Conservation (phyloP, 1,284 basidiomycete species). For the Rhodotorula sp. region DNA sequence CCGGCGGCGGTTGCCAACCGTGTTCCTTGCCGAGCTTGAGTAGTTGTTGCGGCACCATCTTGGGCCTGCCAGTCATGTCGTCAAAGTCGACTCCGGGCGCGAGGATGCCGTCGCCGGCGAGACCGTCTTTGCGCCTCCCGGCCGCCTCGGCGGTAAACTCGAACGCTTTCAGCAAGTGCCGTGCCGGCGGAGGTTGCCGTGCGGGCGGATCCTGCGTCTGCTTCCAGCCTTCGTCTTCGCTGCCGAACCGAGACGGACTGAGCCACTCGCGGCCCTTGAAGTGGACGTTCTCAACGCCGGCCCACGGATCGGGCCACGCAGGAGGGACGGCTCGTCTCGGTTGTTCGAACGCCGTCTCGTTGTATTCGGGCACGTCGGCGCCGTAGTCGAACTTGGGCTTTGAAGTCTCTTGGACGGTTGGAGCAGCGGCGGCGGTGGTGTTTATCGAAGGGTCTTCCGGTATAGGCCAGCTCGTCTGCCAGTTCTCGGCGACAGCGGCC, state of each 20-base stretch:
- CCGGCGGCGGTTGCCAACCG: conserved; percentile 14
- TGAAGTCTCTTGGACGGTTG: no score
- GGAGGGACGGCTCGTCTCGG: conserved; percentile 26
- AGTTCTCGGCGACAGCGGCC: no score
- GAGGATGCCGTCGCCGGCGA: not conserved
- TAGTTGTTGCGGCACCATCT: conserved; percentile 4
- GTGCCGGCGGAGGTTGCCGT: conserved; percentile 15
- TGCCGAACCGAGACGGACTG: conserved; percentile 16
- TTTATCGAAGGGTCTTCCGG: no score
- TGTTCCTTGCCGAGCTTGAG: conserved; percentile 15
- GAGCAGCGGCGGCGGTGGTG: no score
- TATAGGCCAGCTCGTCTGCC: no score
- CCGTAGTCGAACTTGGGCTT: no score
- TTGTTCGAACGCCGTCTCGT: conserved; percentile 7
- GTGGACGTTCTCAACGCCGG: not conserved
- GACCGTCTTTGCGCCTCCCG: not conserved
- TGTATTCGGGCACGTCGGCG: not conserved
- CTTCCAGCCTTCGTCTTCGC: conserved; percentile 5
- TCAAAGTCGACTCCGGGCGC: conserved; percentile 15
- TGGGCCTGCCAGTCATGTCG: conserved; percentile 28
- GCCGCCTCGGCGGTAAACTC: conserved; percentile 23
- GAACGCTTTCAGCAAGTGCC: conserved; percentile 27
- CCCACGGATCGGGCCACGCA: conserved; percentile 29
- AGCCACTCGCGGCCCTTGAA: conserved; percentile 14
- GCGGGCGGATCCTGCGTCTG: conserved; percentile 14